Conservation (phyloP, 495 filamentous ascomycete species). For the Talaromyces nanjingensis region DNA sequence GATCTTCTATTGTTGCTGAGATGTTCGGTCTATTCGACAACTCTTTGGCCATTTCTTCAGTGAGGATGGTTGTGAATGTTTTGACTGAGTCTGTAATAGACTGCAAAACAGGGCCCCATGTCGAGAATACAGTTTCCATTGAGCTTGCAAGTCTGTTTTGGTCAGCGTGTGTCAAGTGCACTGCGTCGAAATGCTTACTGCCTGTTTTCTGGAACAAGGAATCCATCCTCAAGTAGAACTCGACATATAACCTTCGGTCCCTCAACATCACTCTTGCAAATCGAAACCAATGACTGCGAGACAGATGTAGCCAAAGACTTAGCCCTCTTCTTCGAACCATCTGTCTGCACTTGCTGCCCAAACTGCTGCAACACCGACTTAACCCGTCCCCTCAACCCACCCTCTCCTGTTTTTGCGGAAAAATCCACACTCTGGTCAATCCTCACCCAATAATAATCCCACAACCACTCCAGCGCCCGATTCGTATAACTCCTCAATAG, state of each 20-base stretch:
- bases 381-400: neutral
- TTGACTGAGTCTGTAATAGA: slow-evolving; percentile 22
- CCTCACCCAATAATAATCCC: slow-evolving; percentile 73
- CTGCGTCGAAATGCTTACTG: slow-evolving; percentile 18
- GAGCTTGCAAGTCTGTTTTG: slow-evolving; percentile 25
- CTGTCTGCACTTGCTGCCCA: neutral
- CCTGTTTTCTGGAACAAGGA: slow-evolving; percentile 23
- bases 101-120: slow-evolving; percentile 31
- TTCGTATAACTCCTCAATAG: slow-evolving; percentile 58
- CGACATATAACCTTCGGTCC: slow-evolving; percentile 19
- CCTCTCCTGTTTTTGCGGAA: neutral
- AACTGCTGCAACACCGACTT: neutral
- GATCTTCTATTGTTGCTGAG: slow-evolving; percentile 14
- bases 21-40: slow-evolving; percentile 18
- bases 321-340: slow-evolving; percentile 24
- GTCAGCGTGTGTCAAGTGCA: neutral
- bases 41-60: slow-evolving; percentile 29
- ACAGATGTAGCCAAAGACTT: slow-evolving; percentile 19
- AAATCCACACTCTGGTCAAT: slow-evolving; percentile 12
- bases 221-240: slow-evolving; percentile 22
- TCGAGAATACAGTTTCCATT: slow-evolving; percentile 21
- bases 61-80: slow-evolving; percentile 25
- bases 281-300: slow-evolving; percentile 19
- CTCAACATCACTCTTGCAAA: slow-evolving; percentile 18
- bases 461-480: slow-evolving; percentile 76